Evolutionary conservation across 1,139 yeast genomes (phyloP), one percentile per base, ranked within the genome.

Genomic region (Blastobotrys serpentis): DNA sequence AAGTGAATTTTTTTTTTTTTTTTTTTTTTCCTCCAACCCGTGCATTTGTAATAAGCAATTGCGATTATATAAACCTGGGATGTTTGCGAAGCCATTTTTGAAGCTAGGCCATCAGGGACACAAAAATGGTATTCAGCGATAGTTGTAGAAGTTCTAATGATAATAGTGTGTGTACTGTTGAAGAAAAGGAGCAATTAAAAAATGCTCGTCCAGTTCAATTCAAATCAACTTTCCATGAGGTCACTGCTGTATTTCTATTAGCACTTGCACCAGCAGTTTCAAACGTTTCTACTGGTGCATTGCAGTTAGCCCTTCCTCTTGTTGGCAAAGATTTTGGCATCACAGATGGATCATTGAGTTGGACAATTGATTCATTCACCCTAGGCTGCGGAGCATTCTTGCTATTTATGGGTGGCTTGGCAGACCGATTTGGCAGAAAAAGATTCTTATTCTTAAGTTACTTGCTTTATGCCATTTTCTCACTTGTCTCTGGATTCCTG

Each of bases 401-500:
- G 32, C 57, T 74, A 22, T 50, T 74, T n/a, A 67, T 70, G 66
- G 75, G 77, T n/a, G 72, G 70, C 17, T 52, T 73, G 26, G 73
- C 77, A 1, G 78, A 74, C 56, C 68, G 72, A 1, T 58, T 74
- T 53, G 77, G 78, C 5, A 62, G 78, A 37, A 68, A 67, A 48
- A 62, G 64, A 18, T 62, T 73, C n/a, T 59, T 74, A 14, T 42
- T 72, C 3, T 49, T 59, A 3, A 67, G 73, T 7, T 73, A 63
- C 44, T 29, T 55, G 3, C 53, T 62, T 23, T 72, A 59, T 52
- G 67, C 73, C 0, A 21, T 72, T 0, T 62, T 69, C 47, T 55
- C 74, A 2, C 56, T 74, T 8, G 66, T 70, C 37, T 65, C 67
- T 4, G 78, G 78, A 0, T 72, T 74, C 44, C 63, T 70, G 66